These are phyloP conservation scores for Pyricularia pennisetigena DNA, from an alignment of 2,329 filamentous ascomycete genomes.

Conservation along the genomic window DNA sequence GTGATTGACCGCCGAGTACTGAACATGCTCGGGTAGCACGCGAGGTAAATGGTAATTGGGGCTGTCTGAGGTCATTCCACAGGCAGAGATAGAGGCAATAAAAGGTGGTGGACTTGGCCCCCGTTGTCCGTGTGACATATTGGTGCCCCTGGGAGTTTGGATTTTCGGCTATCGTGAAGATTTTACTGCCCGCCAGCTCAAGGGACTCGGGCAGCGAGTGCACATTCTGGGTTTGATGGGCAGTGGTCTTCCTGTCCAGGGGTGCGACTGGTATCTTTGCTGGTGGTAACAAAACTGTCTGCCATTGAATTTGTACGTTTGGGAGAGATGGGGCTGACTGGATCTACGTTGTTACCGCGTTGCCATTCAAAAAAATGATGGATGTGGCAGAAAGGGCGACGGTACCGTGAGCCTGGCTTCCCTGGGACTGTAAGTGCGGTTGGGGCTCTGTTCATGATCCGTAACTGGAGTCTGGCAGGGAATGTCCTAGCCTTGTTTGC, in stretches of 20 bases:
- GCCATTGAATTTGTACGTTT: not conserved
- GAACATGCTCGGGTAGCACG: too few species aligned
- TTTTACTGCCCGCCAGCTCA: conserved; percentile 3
- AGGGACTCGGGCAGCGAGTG: not conserved
- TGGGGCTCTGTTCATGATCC: not conserved
- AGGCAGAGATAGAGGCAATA: not conserved
- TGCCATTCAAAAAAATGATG: not conserved
- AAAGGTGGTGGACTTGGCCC: not conserved
- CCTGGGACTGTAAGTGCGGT: not conserved
- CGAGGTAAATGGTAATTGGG: not conserved
- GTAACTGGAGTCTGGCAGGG: not conserved
- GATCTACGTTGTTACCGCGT: not conserved
- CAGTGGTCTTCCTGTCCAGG: not conserved
- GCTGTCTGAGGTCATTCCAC: not conserved
- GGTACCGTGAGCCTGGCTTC: not conserved
- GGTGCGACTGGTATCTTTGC: not conserved
- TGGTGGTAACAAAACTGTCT: not conserved
- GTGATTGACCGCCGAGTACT: not conserved
- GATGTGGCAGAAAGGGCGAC: not conserved
- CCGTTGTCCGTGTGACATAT: not conserved
- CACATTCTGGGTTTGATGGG: not conserved
- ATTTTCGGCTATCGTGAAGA: not conserved
- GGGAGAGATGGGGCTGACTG: conserved; percentile 1
- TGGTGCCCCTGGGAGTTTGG: not conserved
- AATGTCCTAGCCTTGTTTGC: not conserved